Evolutionary conservation across 352 stramenopile species (phyloP).

Genomic region (Globisporangium lucens): DNA sequence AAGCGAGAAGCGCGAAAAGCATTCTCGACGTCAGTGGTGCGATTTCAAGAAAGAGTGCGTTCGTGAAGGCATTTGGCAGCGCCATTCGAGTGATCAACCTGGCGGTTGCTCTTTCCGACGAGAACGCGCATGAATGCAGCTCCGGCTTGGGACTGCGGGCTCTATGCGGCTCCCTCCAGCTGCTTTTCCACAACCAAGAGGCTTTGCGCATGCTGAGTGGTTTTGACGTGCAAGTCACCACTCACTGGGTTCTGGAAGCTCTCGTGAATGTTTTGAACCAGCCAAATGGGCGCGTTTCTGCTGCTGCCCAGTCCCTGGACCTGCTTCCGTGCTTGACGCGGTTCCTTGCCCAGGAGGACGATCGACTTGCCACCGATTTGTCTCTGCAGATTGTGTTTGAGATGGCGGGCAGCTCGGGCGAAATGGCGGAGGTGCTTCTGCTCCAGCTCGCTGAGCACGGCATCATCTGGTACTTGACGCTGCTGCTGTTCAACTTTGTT

Average conservation of each 20-base stretch:
- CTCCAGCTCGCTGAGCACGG: conserved; percentile 80
- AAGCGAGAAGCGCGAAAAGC: conserved; percentile 30
- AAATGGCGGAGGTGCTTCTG: conserved; percentile 81
- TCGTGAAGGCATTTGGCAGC: conserved; percentile 69
- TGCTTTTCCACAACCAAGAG: conserved; percentile 77
- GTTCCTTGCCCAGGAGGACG: conserved; percentile 67
- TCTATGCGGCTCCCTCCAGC: conserved; percentile 67
- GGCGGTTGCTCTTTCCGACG: conserved; percentile 64
- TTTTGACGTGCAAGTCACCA: conserved; percentile 68
- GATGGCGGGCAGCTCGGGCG: conserved; percentile 73
- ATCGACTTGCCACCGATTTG: conserved; percentile 65
- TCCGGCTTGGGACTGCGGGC: conserved; percentile 69
- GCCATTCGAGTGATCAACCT: conserved; percentile 78
- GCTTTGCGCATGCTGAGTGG: conserved; percentile 42
- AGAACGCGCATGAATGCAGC: conserved; percentile 73
- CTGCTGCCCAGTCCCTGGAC: conserved; percentile 77
- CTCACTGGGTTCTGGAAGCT: conserved; percentile 77
- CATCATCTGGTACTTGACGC: conserved; percentile 79
- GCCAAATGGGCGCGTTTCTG: conserved; percentile 74
- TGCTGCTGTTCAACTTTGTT: conserved; percentile 74
- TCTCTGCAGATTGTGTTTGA: conserved; percentile 81
- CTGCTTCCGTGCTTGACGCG: conserved; percentile 75
- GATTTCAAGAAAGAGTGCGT: conserved; percentile 55
- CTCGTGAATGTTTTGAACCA: conserved; percentile 82
- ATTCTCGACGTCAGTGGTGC: conserved; percentile 55